phyloP scores from a whole-genome alignment of 768 basidiomycete species.

The Hydnomerulius pinastri region DNA sequence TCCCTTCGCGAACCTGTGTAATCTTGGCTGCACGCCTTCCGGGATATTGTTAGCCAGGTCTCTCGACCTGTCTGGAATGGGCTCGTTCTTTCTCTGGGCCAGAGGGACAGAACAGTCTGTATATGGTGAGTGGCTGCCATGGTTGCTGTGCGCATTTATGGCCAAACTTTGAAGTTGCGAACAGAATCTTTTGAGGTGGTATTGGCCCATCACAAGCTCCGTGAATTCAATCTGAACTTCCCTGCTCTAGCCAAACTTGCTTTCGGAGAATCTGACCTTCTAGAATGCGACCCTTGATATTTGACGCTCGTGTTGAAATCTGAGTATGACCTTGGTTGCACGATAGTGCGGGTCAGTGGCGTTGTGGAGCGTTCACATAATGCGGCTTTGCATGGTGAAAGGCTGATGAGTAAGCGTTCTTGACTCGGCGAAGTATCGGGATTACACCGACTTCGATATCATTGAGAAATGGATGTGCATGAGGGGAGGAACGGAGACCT shows the following conservation, averaged over 20 bases:
- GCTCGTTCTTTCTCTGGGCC: slow-evolving; percentile 8
- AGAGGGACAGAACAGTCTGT: slow-evolving; percentile 16
- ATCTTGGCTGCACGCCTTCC: slow-evolving; percentile 6
- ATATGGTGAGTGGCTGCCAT: slow-evolving; percentile 11
- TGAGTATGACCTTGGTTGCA: neutral
- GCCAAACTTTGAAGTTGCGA: neutral
- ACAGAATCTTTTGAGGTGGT: neutral
- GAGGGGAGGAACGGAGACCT: neutral
- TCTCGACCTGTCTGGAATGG: neutral
- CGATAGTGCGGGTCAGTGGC: slow-evolving; percentile 24
- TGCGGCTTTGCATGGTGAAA: slow-evolving; percentile 1
- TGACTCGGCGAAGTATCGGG: neutral
- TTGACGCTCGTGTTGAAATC: neutral
- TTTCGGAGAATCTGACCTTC: neutral
- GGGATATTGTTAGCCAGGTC: neutral
- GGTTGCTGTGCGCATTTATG: neutral
- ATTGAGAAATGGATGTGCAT: neutral
- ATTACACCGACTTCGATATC: neutral
- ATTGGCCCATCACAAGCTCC: neutral
- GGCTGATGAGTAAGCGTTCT: too few species aligned
- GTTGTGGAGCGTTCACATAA: slow-evolving; percentile 15
- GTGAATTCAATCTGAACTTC: neutral
- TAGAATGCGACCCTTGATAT: slow-evolving; percentile 2
- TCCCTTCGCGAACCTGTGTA: slow-evolving; percentile 11
- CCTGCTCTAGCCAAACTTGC: slow-evolving; percentile 3